Conservation (phyloP, 1,139 yeast genomes). For the Wickerhamomyces sp. region DNA sequence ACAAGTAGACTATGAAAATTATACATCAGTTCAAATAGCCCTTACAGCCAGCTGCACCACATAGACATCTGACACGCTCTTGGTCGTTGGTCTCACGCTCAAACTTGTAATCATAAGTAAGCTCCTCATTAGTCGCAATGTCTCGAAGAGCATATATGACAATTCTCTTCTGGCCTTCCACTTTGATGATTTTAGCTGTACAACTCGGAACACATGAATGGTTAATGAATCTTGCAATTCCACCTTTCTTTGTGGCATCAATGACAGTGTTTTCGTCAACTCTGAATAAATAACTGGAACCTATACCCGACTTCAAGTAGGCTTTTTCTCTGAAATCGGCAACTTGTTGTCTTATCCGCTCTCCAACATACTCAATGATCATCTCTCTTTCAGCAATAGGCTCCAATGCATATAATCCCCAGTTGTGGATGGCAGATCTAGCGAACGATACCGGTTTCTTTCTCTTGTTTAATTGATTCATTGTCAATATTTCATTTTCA, state of each 20-base stretch:
- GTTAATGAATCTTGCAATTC: constrained; percentile 92
- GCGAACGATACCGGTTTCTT: constrained; percentile 95
- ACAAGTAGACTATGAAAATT: not conserved
- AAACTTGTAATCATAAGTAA: constrained; percentile 93
- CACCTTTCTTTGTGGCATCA: constrained; percentile 97
- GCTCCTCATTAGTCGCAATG: constrained; percentile 83
- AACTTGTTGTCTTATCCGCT: constrained; percentile 86
- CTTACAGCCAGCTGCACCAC: constrained; percentile 94
- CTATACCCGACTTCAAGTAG: constrained; percentile 87
- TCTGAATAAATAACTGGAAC: constrained; percentile 87
- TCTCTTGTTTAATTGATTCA: constrained; percentile 77
- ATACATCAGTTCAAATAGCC: constrained; percentile 71
- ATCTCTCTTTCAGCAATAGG: constrained; percentile 93
- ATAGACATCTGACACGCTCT: constrained; percentile 84
- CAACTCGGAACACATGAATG: constrained; percentile 98
- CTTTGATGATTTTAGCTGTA: constrained; percentile 93
- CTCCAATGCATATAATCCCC: constrained; percentile 96
- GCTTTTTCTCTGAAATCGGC: constrained; percentile 90
- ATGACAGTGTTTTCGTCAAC: constrained; percentile 93
- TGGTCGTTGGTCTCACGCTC: constrained; percentile 89
- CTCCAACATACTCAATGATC: constrained; percentile 99
- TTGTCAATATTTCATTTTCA: constrained; percentile 75
- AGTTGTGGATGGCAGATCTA: constrained; percentile 92
- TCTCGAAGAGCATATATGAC: constrained; percentile 92
- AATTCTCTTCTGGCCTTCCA: constrained; percentile 89